Evolutionary conservation across 2,329 filamentous ascomycete genomes (phyloP).

Genomic region (Zymoseptoria pseudotritici): DNA sequence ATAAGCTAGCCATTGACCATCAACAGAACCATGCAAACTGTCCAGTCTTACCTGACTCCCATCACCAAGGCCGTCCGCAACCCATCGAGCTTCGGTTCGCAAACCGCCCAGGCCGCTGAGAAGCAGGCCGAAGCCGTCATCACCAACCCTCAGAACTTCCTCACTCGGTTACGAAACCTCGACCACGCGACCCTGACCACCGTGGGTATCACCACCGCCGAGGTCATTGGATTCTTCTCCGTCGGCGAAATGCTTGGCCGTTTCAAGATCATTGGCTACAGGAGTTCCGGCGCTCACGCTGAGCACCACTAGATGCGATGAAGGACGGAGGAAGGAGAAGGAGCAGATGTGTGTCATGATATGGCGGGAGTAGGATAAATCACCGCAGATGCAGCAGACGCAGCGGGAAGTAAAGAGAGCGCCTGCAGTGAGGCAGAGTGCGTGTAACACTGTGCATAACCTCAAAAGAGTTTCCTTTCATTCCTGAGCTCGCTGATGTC

Average conservation of each 20-base stretch:
- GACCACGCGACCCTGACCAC: constrained; percentile 62
- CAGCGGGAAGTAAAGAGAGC: constrained; percentile 2
- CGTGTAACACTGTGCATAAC: constrained; percentile 25
- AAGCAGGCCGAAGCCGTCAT: constrained; percentile 42
- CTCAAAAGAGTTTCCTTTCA: neutral
- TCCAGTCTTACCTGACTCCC: constrained; percentile 81
- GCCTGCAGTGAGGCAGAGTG: constrained; percentile 7
- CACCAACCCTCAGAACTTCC: constrained; percentile 48
- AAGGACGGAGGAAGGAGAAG: neutral
- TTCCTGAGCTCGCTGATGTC: neutral
- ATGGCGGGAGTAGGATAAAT: constrained; percentile 5
- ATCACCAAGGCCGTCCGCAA: constrained; percentile 63
- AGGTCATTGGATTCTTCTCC: constrained; percentile 94
- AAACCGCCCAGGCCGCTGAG: constrained; percentile 35
- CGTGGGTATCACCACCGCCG: constrained; percentile 71
- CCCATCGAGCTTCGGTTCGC: constrained; percentile 47
- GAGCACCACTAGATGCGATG: constrained; percentile 12
- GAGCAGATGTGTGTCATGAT: constrained; percentile 7
- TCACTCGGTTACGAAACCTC: constrained; percentile 60
- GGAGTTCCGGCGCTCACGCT: constrained; percentile 24
- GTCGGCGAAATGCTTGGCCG: constrained; percentile 94
- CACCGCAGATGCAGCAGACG: constrained; percentile 1
- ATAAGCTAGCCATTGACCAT: constrained; percentile 9
- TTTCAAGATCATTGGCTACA: constrained; percentile 90
- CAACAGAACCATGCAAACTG: constrained; percentile 64